Base-by-base conservation (phyloP, 116 monocot genomes). In the Dioscorea cayenensis region DNA sequence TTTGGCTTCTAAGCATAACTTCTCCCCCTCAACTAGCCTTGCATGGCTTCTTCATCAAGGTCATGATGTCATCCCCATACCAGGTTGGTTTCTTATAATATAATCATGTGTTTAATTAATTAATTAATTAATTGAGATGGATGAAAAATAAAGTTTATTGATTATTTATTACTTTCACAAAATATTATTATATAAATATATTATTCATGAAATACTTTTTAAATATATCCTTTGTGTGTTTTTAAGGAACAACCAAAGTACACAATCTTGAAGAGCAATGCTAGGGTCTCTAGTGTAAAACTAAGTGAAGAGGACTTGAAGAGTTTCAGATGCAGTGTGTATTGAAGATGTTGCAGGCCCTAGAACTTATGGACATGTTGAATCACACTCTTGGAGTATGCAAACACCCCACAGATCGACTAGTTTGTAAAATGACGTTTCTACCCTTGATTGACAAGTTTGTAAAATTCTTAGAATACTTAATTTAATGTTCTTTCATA, bases 31-130 rank as follows among this genome's bases (percentile, higher is more conserved):
- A 82, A 60, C 73, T 82, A 28, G 76, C 77, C 63, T 81, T 48
- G 81, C 81, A 25, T 81, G 81, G 81, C 64, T 81, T 64, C 77
- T 74, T 28, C 82, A 82, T 63, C 77, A 82, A 37, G 81, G 81
- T 8, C 20, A 68, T 59, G 77, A 73, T 21, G 81, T 81, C 0
- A 67, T 77, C 29, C 81, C 82, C 14, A 82, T 82, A 6, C 82
- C 77, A 16, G 75, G 83, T 51, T 49, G 18, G 65, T 36, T 16
- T 43, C 27, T 25, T 9, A 22, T 63, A 5, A 9, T 59, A 63
- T 25, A 23, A 22, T 28, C 3, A 23, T 59, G 59, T 6, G 3
- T 19, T 21, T 59, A 19, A 6, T 59, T 59, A 17, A n/a, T n/a
- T n/a, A n/a, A n/a, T n/a, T n/a, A n/a, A 32, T 32, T 32, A 32